Evolutionary conservation across 352 stramenopile species (phyloP), one percentile per base, ranked within the genome.

Genomic region (Globisporangium rhizosaccharum): DNA sequence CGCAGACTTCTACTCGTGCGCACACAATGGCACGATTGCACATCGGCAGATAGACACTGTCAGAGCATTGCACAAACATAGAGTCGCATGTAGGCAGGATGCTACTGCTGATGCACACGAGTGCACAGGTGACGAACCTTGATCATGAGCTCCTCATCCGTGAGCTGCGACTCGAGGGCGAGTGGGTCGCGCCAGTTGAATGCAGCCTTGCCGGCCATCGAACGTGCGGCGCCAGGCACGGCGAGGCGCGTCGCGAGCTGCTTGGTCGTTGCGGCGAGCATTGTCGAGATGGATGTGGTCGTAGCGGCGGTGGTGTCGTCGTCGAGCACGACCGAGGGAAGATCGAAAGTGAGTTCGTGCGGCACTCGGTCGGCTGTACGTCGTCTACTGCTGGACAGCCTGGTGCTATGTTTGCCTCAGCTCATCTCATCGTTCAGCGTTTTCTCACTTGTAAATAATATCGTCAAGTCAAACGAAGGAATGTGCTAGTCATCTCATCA

Each of bases 81-180:
- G 18, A 47, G 3, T 7, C 4, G 15, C 45, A 23, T 23, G 23
- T 23, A 39, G 11, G 7, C 25, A 42, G 30, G 30, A 12, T 23
- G 23, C 0, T 0, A 23, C 23, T 42, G 18, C 53, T 18, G 9
- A 33, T 20, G 26, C 8, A n/a, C 37, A 56, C 15, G 6, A 10
- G 1, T 18, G 41, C 39, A 57, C 44, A 14, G 10, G 33, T 12
- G 9, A 53, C 72, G 30, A 53, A 94, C 84, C 73, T 92, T 79
- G 59, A 98, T 96, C 71, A 97, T 89, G 54, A 73, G 66, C 70
- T 98, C 91, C 51, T 97, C 91, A 59, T 97, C 88, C 51, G 83
- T 95, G 51, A 97, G 73, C 62, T 94, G 86, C 30, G 59, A 48
- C 25, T 90, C 71, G 39, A 96, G 65, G 56, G 80, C 51, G 51